These are phyloP conservation scores for Solanum hybrid DNA, from an alignment of 305 asterid genomes.

Conservation along the genomic window DNA sequence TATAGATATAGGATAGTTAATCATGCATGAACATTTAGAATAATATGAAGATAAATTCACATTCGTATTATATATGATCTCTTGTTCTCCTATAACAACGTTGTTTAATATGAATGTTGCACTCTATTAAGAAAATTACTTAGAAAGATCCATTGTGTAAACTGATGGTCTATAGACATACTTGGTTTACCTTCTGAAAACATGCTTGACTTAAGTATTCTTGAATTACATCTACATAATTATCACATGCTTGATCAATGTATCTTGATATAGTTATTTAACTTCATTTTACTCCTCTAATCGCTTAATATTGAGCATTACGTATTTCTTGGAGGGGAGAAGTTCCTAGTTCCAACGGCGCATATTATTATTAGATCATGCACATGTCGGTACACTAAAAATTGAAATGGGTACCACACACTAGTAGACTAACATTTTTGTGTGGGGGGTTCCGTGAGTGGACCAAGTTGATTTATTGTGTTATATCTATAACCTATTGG, in stretches of 20 bases:
- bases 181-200: not conserved
- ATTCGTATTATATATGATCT: not conserved
- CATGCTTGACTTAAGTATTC: not conserved
- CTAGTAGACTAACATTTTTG: not conserved
- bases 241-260: not conserved
- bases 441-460: not conserved
- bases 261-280: not conserved
- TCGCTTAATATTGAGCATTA: not conserved
- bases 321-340: not conserved
- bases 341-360: not conserved
- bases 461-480: rapidly evolving
- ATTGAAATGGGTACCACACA: not conserved
- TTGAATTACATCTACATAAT: not conserved
- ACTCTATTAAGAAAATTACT: not conserved
- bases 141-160: not conserved
- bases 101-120: not conserved
- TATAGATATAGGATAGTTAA: not conserved
- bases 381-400: not conserved
- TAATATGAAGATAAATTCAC: not conserved
- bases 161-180: not conserved
- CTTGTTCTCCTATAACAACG: not conserved
- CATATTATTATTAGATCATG: too few species aligned
- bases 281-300: not conserved
- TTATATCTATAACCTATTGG: not conserved
- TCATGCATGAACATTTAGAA: not conserved